Base-by-base conservation (phyloP, 176 grass and related monocot genomes). In the Lolium rigidum region DNA sequence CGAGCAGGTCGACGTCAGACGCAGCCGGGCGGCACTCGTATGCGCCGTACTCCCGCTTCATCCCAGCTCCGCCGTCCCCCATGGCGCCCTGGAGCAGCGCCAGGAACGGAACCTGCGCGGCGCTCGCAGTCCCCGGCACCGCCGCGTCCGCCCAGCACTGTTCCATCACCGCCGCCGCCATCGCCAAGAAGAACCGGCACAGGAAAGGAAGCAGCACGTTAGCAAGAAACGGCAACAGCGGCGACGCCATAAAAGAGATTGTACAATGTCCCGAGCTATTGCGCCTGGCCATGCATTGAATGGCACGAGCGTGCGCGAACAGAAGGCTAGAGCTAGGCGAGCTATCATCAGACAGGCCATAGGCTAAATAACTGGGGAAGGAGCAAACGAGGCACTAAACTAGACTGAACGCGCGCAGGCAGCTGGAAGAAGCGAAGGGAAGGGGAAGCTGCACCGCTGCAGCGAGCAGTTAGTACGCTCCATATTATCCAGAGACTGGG, bases 81-180 rank as follows among this genome's bases (percentile, higher is more conserved):
- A 91, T 67, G 65, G 92, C 87, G 28, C 91, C 83, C 68, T 94
- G 90, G 57, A 97, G 92, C 38, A 95, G 87, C 69, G 81, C 85
- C 41, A 97, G 57, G 69, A 97, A 97, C 13, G 95, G 95, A 79
- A 91, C 88, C 69, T 91, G 85, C 46, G 83, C 77, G 38, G 77
- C 74, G 68, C 76, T 50, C n/a, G 71, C 20, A 64, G 61, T 35
- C 0, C 25, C 13, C 67, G 84, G 44, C 80, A 78, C 48, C 79
- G 70, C 28, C 76, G 92, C 88, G 69, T 88, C 92, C 66, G 77
- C 78, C 92, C 93, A 75, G 72, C 72, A 94, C 92, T 94, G 92
- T 89, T 94, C 85, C 87, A 92, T 94, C 85, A 84, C 38, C 84
- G 58, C 69, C 54, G 76, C 18, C 61, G 68, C 70, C 48, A 24